These are phyloP conservation scores for Coemansia sp. DNA, from an alignment of 192 early-diverging fungal species.

Conservation along the genomic window DNA sequence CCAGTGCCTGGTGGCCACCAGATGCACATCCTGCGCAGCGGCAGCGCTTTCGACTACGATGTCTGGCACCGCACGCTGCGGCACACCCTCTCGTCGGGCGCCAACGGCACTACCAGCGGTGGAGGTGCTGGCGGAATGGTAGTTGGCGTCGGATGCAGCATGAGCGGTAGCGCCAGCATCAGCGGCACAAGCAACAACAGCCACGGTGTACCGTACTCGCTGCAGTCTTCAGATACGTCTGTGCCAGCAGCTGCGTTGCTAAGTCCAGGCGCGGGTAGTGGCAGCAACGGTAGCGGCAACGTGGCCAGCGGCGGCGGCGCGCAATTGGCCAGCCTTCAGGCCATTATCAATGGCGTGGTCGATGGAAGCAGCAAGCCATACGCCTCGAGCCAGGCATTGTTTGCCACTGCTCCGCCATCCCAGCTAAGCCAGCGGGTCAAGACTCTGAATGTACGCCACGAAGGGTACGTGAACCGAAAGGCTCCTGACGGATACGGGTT, in stretches of 20 bases:
- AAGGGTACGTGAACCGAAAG: conserved; percentile 54
- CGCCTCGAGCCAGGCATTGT: conserved; percentile 11
- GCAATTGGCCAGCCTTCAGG: conserved; percentile 7
- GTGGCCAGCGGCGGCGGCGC: not conserved
- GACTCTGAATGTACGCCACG: conserved; percentile 32
- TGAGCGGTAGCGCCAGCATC: conserved; percentile 41
- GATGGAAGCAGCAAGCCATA: conserved; percentile 12
- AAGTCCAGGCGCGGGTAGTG: not conserved
- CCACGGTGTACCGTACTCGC: conserved; percentile 15
- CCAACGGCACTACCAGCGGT: conserved; percentile 5
- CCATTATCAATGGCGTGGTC: conserved; percentile 6
- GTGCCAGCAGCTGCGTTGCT: not conserved
- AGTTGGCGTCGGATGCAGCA: conserved; percentile 15
- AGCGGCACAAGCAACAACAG: conserved; percentile 38
- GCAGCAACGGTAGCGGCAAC: not conserved
- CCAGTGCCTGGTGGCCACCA: conserved; percentile 6
- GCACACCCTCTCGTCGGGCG: conserved; percentile 28
- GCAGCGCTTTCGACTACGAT: conserved; percentile 39
- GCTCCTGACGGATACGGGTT: conserved; percentile 50
- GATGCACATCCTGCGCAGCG: conserved; percentile 29
- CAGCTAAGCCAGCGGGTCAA: conserved; percentile 31
- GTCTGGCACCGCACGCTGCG: conserved; percentile 41
- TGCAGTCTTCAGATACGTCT: conserved; percentile 12
- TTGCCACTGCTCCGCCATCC: conserved; percentile 22
- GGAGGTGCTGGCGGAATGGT: conserved; percentile 16